A percentile compares a stretch with the other conserved stretches of the same genome.
These are phyloP conservation scores for Strigomonas culicis DNA, from an alignment of 208 protist species.

Conservation along the genomic window DNA sequence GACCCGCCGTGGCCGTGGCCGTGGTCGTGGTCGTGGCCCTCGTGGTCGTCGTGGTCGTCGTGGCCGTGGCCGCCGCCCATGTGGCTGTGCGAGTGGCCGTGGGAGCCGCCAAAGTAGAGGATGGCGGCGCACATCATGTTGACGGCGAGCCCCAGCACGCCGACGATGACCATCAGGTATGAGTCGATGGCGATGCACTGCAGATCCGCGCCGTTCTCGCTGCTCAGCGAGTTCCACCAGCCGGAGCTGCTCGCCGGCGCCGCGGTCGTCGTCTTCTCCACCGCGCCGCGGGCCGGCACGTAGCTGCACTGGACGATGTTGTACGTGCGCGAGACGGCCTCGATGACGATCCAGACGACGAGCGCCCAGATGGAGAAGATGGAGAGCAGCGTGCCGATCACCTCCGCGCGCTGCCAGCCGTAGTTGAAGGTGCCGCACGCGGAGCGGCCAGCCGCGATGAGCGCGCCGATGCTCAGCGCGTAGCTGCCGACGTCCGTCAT, in stretches of 20 bases:
- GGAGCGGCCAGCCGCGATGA: conserved; percentile 52
- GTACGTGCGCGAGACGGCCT: conserved; percentile 62
- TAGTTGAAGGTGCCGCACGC: conserved; percentile 81
- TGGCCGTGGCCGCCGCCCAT: conserved; percentile 22
- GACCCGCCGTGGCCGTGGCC: conserved; percentile 11
- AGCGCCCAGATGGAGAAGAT: conserved; percentile 90
- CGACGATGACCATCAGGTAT: conserved; percentile 76
- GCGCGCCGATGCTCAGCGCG: conserved; percentile 75
- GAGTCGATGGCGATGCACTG: conserved; percentile 57
- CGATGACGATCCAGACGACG: conserved; percentile 75
- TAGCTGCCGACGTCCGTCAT: conserved; percentile 89
- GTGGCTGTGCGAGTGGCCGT: conserved; percentile 70
- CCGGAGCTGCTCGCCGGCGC: background rate
- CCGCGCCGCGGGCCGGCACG: conserved; percentile 20
- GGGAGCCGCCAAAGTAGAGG: conserved; percentile 78
- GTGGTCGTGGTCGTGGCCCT: conserved; percentile 17
- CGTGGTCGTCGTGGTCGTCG: conserved; percentile 46
- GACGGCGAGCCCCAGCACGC: conserved; percentile 76
- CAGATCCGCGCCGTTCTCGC: background rate
- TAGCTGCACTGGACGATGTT: conserved; percentile 59
- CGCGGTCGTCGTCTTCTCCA: background rate
- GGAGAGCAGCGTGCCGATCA: conserved; percentile 86
- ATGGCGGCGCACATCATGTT: conserved; percentile 84
- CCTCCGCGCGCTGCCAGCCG: conserved; percentile 89
- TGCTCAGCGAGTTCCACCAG: conserved; percentile 9